Evolutionary conservation across 2,329 filamentous ascomycete species (phyloP), one percentile per base, ranked within the genome.

Genomic region (Curvularia sp.): DNA sequence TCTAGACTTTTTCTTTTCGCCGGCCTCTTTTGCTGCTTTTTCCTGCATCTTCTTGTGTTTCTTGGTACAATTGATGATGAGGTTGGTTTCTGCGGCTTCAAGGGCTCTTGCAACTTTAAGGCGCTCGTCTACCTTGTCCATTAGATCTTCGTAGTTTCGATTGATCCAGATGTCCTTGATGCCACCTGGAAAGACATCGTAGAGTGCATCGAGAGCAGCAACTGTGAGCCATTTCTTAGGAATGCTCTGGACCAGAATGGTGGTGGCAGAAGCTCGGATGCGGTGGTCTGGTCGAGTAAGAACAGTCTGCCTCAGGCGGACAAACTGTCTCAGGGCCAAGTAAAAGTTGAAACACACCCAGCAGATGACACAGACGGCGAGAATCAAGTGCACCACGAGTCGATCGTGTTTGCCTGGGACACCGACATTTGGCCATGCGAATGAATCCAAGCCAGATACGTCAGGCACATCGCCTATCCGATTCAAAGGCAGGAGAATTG

Each of bases 141-240:
- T 85, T 10, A 99, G 84, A 8, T 89, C 85, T 43, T 93, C 91
- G 65, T 92, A 89, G 72, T 99, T 91, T 61, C 94, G 87, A 59
- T 97, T 99, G 68, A 99, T 88, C 93, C 94, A 99, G 47, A 99
- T 91, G 67, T 98, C 98, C 59, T 92, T 87, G 71, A 99, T 89
- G 30, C 95, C 95, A 20, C 95, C 95, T 0, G 95, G 95, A 68
- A 97, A 98, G 1, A 98, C 93, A 74, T 99, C 95, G 70, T 96
- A 99, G 0, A 99, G 82, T 0, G 89, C 90, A 57, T 88, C 85
- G 4, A 99, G 83, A 0, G 92, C 91, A 44, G 96, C 88, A 49
- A 92, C 86, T 2, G 86, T 92, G 7, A 96, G 86, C 95, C 95
- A 99, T 72, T 96, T 96, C 41, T 85, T 82, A 1, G 95, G 95